phyloP scores from a whole-genome alignment of 116 monocot species.

The Thalassia testudinum region DNA sequence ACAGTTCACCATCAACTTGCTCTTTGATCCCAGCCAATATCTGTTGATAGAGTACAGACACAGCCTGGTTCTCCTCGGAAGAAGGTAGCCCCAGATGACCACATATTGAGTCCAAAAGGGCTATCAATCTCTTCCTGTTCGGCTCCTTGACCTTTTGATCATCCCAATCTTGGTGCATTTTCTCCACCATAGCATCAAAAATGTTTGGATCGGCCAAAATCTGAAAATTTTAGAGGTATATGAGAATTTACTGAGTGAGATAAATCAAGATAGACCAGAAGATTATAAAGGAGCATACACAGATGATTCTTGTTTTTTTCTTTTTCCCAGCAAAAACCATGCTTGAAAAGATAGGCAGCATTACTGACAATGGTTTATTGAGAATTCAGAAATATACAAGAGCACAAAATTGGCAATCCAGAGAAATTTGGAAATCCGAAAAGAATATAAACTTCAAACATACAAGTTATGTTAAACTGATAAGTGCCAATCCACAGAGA shows the following conservation, averaged over 20 bases:
- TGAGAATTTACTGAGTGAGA: background rate
- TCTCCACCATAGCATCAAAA: slow-evolving; percentile 13
- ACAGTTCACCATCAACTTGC: slow-evolving; percentile 9
- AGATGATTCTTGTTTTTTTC: background rate
- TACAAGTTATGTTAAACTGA: too few species aligned
- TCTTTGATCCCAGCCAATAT: slow-evolving; percentile 18
- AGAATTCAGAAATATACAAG: background rate
- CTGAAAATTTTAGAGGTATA: slow-evolving; percentile 7
- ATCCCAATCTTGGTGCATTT: slow-evolving; percentile 24
- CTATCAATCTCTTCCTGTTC: slow-evolving; percentile 14
- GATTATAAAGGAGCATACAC: background rate
- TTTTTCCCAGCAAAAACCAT: background rate
- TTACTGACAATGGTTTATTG: background rate
- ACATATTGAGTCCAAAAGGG: slow-evolving; percentile 22
- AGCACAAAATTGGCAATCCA: background rate
- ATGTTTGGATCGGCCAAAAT: slow-evolving; percentile 20
- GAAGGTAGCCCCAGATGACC: slow-evolving; percentile 27
- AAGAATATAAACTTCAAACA: background rate
- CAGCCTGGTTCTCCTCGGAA: slow-evolving; percentile 19
- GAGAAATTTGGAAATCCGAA: too few species aligned
- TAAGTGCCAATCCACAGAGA: too few species aligned
- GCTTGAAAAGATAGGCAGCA: too few species aligned
- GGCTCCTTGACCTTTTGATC: slow-evolving; percentile 4
- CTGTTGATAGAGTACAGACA: slow-evolving; percentile 27
- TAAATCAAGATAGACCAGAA: background rate